Conservation (phyloP, 805 yeast genomes). For the Pichia exigua region DNA sequence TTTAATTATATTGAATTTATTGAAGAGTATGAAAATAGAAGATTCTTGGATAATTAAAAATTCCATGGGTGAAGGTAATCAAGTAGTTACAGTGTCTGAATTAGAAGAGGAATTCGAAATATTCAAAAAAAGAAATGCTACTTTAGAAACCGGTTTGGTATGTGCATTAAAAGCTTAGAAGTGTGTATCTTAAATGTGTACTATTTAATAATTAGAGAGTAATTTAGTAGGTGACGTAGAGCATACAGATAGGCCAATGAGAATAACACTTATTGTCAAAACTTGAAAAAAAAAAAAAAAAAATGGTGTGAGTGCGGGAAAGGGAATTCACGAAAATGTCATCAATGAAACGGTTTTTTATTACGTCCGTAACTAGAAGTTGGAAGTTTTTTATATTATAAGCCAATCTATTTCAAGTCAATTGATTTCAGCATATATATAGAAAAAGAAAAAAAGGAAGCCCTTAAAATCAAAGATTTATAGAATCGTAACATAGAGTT, state of each 20-base stretch:
- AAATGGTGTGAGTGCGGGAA: not conserved
- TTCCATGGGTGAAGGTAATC: conserved; percentile 3
- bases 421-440: too few relatives aligned
- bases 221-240: too few relatives aligned
- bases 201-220: too few relatives aligned
- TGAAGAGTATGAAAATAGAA: conserved; percentile 29
- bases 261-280: not conserved
- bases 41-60: conserved; percentile 35
- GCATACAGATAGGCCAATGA: too few relatives aligned
- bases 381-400: too few relatives aligned
- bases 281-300: too few relatives aligned
- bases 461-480: too few relatives aligned
- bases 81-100: conserved; percentile 13
- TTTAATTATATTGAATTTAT: conserved; percentile 32
- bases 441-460: too few relatives aligned
- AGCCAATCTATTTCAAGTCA: too few relatives aligned
- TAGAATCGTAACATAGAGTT: not conserved
- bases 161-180: not conserved
- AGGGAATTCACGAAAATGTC: not conserved
- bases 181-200: not conserved
- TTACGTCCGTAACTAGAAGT: too few relatives aligned
- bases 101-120: conserved; percentile 19
- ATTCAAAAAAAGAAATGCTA: not conserved
- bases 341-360: not conserved
- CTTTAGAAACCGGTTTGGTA: not conserved